These are phyloP conservation scores for Sugiyamaella neomexicana DNA, from an alignment of 1,139 yeast genomes.

Conservation along the genomic window DNA sequence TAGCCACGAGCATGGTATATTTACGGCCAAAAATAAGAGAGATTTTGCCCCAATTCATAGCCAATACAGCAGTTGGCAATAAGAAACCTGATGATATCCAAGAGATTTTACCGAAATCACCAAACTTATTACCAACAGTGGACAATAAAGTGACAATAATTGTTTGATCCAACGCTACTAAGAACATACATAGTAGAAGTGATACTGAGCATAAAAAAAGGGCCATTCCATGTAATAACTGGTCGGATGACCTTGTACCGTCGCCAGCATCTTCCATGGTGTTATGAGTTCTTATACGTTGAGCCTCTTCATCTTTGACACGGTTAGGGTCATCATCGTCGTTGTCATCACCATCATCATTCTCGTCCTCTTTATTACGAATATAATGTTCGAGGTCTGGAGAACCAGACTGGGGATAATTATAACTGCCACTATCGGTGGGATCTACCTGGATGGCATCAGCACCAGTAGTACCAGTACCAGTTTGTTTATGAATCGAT, in stretches of 20 bases:
- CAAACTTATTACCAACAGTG: conserved; percentile 55
- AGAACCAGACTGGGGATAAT: background rate
- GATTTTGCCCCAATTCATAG: conserved; percentile 62
- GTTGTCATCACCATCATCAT: background rate
- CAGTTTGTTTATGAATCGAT: background rate
- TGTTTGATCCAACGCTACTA: conserved; percentile 68
- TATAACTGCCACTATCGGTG: background rate
- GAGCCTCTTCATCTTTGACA: conserved; percentile 14
- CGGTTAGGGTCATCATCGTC: background rate
- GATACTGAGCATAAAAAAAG: conserved; percentile 48
- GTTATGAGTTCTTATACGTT: conserved; percentile 11
- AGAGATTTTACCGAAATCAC: conserved; percentile 55
- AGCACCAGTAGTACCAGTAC: background rate
- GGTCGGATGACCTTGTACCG: conserved; percentile 32
- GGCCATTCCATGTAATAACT: conserved; percentile 47
- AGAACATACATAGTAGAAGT: conserved; percentile 45
- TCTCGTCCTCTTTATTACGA: background rate
- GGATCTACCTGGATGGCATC: background rate
- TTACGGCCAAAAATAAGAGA: conserved; percentile 66
- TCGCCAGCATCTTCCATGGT: conserved; percentile 27
- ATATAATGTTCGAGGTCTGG: background rate
- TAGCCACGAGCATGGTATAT: conserved; percentile 49
- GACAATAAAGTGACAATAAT: conserved; percentile 61
- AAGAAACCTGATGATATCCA: conserved; percentile 65
- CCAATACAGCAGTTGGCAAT: conserved; percentile 60